Evolutionary conservation across 768 basidiomycete species (phyloP).

Genomic region (Leucocoprinus leucothites): DNA sequence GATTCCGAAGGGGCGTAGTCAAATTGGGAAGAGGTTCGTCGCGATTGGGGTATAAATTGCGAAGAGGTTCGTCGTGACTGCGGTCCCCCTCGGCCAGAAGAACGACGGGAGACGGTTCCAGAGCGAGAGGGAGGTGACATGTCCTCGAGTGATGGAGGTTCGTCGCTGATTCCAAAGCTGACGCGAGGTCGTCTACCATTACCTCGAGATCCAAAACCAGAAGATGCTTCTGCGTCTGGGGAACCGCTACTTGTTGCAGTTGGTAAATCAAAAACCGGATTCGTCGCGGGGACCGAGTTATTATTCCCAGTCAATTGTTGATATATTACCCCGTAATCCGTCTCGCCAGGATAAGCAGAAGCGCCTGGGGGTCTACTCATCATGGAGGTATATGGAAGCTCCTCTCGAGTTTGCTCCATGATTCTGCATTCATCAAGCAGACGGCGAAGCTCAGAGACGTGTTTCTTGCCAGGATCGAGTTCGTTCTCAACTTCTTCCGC

Average conservation of each 20-base stretch:
- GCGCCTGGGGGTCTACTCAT: constrained; percentile 3
- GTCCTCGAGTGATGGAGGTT: neutral
- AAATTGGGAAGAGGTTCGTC: constrained; percentile 5
- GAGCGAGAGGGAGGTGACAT: neutral
- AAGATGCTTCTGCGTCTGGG: neutral
- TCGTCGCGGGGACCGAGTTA: neutral
- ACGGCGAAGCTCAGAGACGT: constrained; percentile 35
- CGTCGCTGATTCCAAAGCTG: constrained; percentile 11
- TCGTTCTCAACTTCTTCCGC: constrained; percentile 24
- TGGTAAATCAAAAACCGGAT: neutral
- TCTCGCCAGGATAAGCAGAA: constrained; percentile 5
- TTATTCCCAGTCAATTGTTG: constrained; percentile 5
- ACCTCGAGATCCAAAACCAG: neutral
- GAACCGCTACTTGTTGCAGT: neutral
- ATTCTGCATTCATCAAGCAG: constrained; percentile 55
- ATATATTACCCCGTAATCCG: constrained; percentile 9
- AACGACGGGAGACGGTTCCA: neutral
- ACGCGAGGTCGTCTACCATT: constrained; percentile 4
- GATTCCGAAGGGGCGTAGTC: constrained; percentile 9
- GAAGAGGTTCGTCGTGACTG: neutral
- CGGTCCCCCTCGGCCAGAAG: neutral
- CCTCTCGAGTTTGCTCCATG: constrained; percentile 45
- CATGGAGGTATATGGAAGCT: constrained; percentile 27
- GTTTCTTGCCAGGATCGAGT: constrained; percentile 17
- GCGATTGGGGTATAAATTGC: neutral